These are phyloP conservation scores for Coniella lustricola DNA, from an alignment of 2,329 filamentous ascomycete genomes.

Conservation along the genomic window DNA sequence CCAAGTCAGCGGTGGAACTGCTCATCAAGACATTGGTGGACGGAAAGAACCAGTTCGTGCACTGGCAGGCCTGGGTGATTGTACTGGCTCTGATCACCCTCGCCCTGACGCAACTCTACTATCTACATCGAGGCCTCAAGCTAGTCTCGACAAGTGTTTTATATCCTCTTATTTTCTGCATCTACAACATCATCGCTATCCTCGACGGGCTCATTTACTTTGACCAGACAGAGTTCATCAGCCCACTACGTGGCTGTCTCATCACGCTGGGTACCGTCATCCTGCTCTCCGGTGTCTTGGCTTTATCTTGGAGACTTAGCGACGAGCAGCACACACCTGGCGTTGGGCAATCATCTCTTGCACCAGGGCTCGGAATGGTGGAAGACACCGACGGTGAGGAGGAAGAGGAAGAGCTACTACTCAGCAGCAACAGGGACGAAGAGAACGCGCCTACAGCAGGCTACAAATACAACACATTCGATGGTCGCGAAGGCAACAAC, in stretches of 20 bases:
- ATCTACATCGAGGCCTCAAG: slow-evolving; percentile 87
- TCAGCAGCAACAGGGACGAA: slow-evolving; percentile 41
- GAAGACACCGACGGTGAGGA: slow-evolving; percentile 61
- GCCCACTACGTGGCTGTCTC: slow-evolving; percentile 66
- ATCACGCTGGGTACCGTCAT: slow-evolving; percentile 84
- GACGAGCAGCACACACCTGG: slow-evolving; percentile 61
- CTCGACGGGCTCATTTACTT: slow-evolving; percentile 97
- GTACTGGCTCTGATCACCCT: slow-evolving; percentile 72
- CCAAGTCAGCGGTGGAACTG: slow-evolving; percentile 93
- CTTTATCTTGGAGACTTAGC: slow-evolving; percentile 87
- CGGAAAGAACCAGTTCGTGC: slow-evolving; percentile 84
- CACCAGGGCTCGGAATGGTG: slow-evolving; percentile 76
- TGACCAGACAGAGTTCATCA: slow-evolving; percentile 74
- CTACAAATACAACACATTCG: slow-evolving; percentile 42
- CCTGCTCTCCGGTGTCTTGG: slow-evolving; percentile 78
- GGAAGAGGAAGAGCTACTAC: slow-evolving; percentile 50
- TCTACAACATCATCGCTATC: slow-evolving; percentile 99
- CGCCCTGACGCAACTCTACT: slow-evolving; percentile 88
- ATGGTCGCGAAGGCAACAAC: slow-evolving; percentile 28
- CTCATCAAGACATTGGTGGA: slow-evolving; percentile 81
- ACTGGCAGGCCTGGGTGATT: slow-evolving; percentile 92
- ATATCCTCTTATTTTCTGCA: slow-evolving; percentile 95
- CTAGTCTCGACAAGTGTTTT: slow-evolving; percentile 91
- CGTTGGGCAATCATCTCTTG: slow-evolving; percentile 61
- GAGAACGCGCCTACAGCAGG: slow-evolving; percentile 29